phyloP scores from a whole-genome alignment of 192 early-diverging fungal species.

The Oehlia diaphana region DNA sequence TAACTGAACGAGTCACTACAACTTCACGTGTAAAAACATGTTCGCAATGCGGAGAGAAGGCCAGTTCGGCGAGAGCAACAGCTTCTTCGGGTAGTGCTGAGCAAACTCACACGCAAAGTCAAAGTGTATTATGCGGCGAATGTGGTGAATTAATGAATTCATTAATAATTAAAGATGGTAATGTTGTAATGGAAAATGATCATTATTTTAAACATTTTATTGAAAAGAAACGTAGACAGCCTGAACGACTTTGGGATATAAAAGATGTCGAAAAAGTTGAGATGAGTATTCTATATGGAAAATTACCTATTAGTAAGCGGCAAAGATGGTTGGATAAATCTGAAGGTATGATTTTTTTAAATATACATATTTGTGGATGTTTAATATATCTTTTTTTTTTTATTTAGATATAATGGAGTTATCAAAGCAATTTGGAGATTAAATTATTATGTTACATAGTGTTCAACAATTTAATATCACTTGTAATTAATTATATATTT shows the following conservation, averaged over 20 bases:
- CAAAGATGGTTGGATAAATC: slow-evolving; percentile 4
- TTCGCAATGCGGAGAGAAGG: slow-evolving; percentile 9
- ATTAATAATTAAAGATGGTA: background rate
- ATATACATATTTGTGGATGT: background rate
- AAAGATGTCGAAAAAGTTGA: background rate
- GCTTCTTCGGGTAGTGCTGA: background rate
- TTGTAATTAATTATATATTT: too few species aligned
- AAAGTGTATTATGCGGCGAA: background rate
- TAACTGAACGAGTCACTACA: background rate
- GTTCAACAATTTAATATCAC: too few species aligned
- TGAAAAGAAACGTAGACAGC: slow-evolving; percentile 12
- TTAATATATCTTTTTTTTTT: background rate
- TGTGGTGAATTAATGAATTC: slow-evolving; percentile 17
- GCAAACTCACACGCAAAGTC: background rate
- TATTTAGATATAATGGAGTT: background rate
- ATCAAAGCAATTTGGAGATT: background rate
- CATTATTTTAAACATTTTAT: slow-evolving; percentile 16
- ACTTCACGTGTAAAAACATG: slow-evolving; percentile 3
- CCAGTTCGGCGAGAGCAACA: background rate
- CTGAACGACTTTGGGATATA: background rate
- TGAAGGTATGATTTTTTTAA: background rate
- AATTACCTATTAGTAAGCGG: slow-evolving; percentile 11
- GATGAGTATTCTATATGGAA: background rate
- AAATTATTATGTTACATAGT: background rate
- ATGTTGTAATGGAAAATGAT: slow-evolving; percentile 6